Evolutionary conservation across 1,284 basidiomycete genomes (phyloP).

Genomic region (Peniophora sp.): DNA sequence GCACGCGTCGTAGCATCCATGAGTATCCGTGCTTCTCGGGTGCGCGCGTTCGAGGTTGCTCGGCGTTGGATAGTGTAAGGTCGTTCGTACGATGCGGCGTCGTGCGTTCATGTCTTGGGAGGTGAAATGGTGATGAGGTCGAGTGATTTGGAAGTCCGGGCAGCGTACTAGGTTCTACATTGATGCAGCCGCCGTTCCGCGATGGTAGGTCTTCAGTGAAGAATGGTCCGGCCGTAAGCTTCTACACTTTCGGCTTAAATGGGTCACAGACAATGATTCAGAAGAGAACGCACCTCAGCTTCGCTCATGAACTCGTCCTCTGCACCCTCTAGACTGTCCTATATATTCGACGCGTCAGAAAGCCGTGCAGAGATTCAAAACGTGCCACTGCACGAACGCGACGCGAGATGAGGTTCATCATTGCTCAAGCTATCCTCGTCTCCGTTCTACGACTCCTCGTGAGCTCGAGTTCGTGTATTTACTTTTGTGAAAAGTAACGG

Average conservation of each 20-base stretch:
- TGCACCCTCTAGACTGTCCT: slow-evolving; percentile 56
- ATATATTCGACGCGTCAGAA: slow-evolving; percentile 4
- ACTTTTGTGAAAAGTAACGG: background rate
- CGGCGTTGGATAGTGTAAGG: no score
- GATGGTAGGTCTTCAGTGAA: slow-evolving; percentile 23
- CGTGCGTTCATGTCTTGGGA: no score
- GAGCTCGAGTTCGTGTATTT: no score
- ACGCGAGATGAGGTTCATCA: slow-evolving; percentile 74
- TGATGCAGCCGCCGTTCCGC: slow-evolving; percentile 41
- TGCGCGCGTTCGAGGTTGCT: no score
- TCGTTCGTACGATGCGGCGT: no score
- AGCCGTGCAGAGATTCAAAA: background rate
- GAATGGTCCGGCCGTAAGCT: slow-evolving; percentile 22
- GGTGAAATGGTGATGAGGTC: no score
- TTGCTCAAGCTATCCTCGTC: slow-evolving; percentile 79
- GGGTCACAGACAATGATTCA: slow-evolving; percentile 2
- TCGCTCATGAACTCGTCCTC: slow-evolving; percentile 63
- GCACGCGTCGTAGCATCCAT: no score
- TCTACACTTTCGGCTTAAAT: slow-evolving; percentile 10
- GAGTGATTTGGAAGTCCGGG: no score
- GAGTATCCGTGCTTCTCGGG: no score
- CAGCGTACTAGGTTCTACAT: slow-evolving; percentile 62
- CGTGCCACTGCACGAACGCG: slow-evolving; percentile 38
- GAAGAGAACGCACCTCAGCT: slow-evolving; percentile 29
- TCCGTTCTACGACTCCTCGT: no score